Conservation (phyloP, 176 grass and related monocot genomes). For the Musa troglodytarum region DNA sequence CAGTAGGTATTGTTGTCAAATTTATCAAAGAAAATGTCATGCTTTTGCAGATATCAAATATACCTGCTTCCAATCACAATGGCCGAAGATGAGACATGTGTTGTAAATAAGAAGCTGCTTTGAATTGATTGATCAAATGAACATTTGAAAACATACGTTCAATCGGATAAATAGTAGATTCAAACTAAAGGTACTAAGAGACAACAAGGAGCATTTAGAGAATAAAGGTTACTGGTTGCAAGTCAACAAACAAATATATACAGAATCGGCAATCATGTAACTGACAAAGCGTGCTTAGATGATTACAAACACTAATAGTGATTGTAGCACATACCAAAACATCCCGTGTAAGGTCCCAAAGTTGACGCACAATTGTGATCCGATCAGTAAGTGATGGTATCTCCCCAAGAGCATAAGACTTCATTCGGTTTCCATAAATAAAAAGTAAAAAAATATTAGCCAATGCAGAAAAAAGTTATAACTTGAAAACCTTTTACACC, state of each 20-base stretch:
- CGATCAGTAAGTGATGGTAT: conserved; percentile 84
- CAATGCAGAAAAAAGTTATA: conserved; percentile 4
- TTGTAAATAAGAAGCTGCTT: too few relatives aligned
- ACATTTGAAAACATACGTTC: too few relatives aligned
- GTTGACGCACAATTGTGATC: conserved; percentile 82
- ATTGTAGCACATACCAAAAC: conserved; percentile 55
- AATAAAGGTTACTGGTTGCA: background rate
- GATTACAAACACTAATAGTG: background rate
- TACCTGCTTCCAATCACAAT: too few relatives aligned
- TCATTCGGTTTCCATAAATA: conserved; percentile 3
- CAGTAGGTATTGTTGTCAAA: too few relatives aligned
- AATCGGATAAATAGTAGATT: too few relatives aligned
- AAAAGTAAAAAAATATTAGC: conserved; percentile 13
- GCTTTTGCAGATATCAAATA: too few relatives aligned
- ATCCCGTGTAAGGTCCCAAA: conserved; percentile 94
- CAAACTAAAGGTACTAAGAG: too few relatives aligned
- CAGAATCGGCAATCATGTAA: background rate
- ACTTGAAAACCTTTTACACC: background rate
- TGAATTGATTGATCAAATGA: too few relatives aligned
- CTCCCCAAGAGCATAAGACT: conserved; percentile 97
- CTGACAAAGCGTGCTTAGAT: background rate
- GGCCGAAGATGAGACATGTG: too few relatives aligned
- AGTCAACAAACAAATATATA: background rate
- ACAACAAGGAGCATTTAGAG: too few relatives aligned
- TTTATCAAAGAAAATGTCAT: too few relatives aligned